Conservation (phyloP, 1,284 basidiomycete species). For the Sparassis latifolia region DNA sequence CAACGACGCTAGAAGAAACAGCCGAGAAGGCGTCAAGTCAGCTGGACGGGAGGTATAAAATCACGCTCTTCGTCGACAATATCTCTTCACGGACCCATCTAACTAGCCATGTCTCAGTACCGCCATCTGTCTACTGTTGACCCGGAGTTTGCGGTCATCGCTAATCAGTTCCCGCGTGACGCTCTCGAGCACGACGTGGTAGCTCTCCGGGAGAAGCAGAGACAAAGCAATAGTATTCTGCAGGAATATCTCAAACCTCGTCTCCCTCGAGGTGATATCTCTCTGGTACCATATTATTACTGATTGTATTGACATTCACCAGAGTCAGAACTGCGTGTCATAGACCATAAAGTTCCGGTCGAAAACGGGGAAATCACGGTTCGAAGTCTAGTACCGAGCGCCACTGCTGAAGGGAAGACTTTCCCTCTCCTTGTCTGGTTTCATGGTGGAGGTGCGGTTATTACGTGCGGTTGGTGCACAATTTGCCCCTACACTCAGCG, state of each 20-base stretch:
- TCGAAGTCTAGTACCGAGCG: conserved; percentile 6
- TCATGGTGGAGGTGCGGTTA: conserved; percentile 13
- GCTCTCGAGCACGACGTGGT: background rate
- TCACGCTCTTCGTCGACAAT: background rate
- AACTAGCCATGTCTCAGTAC: background rate
- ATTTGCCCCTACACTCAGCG: too few relatives aligned
- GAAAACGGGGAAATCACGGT: conserved; percentile 10
- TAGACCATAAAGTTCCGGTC: conserved; percentile 6
- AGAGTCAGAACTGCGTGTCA: background rate
- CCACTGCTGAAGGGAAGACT: background rate
- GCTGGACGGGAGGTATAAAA: too few relatives aligned
- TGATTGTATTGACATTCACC: background rate
- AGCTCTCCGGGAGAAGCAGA: background rate
- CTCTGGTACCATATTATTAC: background rate
- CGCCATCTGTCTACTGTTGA: background rate
- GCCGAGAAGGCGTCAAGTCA: too few relatives aligned
- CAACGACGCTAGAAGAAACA: too few relatives aligned
- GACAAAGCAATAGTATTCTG: background rate
- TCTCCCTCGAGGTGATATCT: background rate
- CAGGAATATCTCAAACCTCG: background rate
- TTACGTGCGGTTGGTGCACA: too few relatives aligned
- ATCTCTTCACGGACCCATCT: background rate
- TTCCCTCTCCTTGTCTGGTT: conserved; percentile 13
- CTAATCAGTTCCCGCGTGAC: background rate
- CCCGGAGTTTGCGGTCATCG: background rate